Percentiles rank a stretch among this genome's conserved stretches.
phyloP scores from a whole-genome alignment of 225 moss, liverwort and hornwort genomes.

The Polytrichum formosum region DNA sequence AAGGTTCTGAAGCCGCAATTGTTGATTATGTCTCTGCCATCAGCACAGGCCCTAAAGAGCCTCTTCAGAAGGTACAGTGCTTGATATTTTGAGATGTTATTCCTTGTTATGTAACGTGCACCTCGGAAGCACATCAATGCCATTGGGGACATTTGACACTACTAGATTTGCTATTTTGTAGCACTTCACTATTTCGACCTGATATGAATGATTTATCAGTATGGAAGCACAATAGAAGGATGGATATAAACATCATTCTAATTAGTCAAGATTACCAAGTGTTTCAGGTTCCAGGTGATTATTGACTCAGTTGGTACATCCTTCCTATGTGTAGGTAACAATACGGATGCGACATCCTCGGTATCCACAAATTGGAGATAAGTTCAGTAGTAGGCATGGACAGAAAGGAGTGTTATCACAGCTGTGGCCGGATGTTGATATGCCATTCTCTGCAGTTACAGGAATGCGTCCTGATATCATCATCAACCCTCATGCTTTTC shows the following conservation, averaged over 20 bases:
- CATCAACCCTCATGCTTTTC: slow-evolving; percentile 97
- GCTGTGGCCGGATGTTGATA: slow-evolving; percentile 96
- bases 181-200: too few relatives aligned
- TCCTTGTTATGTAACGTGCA: too few relatives aligned
- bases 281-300: too few relatives aligned
- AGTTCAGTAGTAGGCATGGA: slow-evolving; percentile 98
- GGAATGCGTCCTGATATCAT: slow-evolving; percentile 98
- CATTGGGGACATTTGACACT: too few relatives aligned
- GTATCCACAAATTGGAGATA: slow-evolving; percentile 95
- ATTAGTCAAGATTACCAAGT: too few relatives aligned
- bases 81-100: too few relatives aligned
- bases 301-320: too few relatives aligned
- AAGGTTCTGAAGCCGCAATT: slow-evolving; percentile 84
- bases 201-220: too few relatives aligned
- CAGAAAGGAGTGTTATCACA: slow-evolving; percentile 98
- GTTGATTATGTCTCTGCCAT: slow-evolving; percentile 93
- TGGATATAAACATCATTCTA: too few relatives aligned
- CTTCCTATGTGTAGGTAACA: slow-evolving; percentile 45
- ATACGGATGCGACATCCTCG: slow-evolving; percentile 87
- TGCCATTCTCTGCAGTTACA: slow-evolving; percentile 93
- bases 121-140: too few relatives aligned
- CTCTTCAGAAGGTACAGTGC: slow-evolving; percentile 78
- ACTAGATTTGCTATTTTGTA: too few relatives aligned
- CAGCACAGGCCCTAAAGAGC: slow-evolving; percentile 80
- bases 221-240: too few relatives aligned